These are phyloP conservation scores for Leonotis leonurus DNA, from an alignment of 257 asterid species.

Conservation along the genomic window DNA sequence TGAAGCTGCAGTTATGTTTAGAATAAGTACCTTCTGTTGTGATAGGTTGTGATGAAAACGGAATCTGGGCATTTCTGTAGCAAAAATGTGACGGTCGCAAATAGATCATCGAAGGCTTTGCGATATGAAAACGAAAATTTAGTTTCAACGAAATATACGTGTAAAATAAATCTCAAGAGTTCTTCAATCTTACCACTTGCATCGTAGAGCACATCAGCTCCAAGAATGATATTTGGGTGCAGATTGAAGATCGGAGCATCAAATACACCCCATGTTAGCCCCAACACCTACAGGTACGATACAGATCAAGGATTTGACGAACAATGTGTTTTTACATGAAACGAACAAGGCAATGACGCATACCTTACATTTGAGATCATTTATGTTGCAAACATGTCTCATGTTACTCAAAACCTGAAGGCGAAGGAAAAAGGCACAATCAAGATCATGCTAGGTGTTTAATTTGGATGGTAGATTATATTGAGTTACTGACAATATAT, in stretches of 20 bases:
- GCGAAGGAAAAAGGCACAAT: slow-evolving; percentile 4
- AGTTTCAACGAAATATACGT: slow-evolving; percentile 3
- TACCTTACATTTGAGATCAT: slow-evolving; percentile 68
- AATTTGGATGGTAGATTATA: too few relatives aligned
- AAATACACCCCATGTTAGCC: slow-evolving; percentile 91
- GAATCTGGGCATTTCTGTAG: slow-evolving; percentile 64
- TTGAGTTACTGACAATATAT: too few relatives aligned
- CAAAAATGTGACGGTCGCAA: slow-evolving; percentile 67
- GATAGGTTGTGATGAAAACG: slow-evolving; percentile 78
- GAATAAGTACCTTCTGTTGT: slow-evolving; percentile 72
- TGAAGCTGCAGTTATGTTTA: not conserved
- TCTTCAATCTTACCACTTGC: slow-evolving; percentile 42
- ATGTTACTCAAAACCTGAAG: slow-evolving; percentile 74
- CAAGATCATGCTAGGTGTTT: not conserved
- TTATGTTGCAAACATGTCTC: slow-evolving; percentile 57
- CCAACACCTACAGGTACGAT: slow-evolving; percentile 43
- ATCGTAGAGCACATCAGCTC: slow-evolving; percentile 91
- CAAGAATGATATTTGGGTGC: slow-evolving; percentile 80
- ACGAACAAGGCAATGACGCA: not conserved
- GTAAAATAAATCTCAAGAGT: not conserved
- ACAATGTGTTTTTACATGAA: not conserved
- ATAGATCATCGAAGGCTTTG: slow-evolving; percentile 82
- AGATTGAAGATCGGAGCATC: slow-evolving; percentile 51
- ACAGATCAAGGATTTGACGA: slow-evolving; percentile 3
- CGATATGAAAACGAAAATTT: slow-evolving; percentile 2